phyloP scores from a whole-genome alignment of 2,329 filamentous ascomycete species.

The Beauveria bassiana region DNA sequence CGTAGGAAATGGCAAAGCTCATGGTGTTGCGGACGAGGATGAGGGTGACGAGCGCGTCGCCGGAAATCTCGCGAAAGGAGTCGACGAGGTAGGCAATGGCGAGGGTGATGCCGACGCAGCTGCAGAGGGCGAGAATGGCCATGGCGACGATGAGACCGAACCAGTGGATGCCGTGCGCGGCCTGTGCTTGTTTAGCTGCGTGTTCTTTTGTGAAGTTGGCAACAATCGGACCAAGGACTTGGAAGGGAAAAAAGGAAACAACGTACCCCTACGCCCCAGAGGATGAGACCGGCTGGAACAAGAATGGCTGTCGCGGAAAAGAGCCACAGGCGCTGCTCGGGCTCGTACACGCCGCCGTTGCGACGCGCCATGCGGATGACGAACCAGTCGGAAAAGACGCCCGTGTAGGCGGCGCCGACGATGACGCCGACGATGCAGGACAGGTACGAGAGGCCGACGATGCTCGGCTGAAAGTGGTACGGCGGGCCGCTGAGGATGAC shows the following conservation, averaged over 20 bases:
- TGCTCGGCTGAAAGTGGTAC: constrained; percentile 31
- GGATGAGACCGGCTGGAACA: constrained; percentile 22
- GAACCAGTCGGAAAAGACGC: constrained; percentile 29
- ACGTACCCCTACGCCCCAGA: constrained; percentile 27
- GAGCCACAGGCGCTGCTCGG: constrained; percentile 35
- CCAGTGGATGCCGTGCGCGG: constrained; percentile 32
- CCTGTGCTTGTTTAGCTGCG: constrained; percentile 1
- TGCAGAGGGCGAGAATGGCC: constrained; percentile 26
- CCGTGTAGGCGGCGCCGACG: constrained; percentile 23
- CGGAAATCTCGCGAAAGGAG: constrained; percentile 31
- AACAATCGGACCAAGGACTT: no score
- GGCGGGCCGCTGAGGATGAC: constrained; percentile 29
- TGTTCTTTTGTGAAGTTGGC: not conserved
- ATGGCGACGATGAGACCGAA: constrained; percentile 34
- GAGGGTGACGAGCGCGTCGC: constrained; percentile 31
- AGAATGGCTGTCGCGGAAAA: constrained; percentile 24
- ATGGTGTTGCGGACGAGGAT: constrained; percentile 33
- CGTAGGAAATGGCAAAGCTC: constrained; percentile 28
- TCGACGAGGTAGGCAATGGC: constrained; percentile 34
- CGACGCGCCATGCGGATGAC: constrained; percentile 30
- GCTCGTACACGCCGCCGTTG: constrained; percentile 33
- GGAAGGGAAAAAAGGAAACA: no score
- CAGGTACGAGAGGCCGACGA: constrained; percentile 32
- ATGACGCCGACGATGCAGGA: constrained; percentile 28
- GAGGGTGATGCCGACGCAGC: constrained; percentile 28